Base-by-base conservation (phyloP, 345 rosid genomes). In the Euphorbia pulcherrima region DNA sequence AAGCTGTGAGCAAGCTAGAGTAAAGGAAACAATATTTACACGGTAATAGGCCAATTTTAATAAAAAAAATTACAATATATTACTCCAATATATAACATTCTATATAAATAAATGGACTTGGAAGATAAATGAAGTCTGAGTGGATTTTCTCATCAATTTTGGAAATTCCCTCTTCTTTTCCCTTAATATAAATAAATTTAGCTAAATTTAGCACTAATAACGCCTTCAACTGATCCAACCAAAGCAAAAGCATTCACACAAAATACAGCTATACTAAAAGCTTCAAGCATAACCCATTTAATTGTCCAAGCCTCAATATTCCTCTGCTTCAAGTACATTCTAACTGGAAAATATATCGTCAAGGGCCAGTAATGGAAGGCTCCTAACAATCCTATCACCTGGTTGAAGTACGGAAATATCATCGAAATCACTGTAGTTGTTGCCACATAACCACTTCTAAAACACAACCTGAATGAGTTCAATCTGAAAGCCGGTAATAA, bases 351-450 rank as follows among this genome's bases (percentile, higher is more conserved):
- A 79, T 90, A 83, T 65, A 90, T 87, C 2, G 86, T 69, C 47
- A 90, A 74, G 1, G 97, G 95, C 95, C 93, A 90, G 52, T 88
- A 92, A 35, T 72, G 80, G 28, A 88, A n/a, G 12, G 86, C 97
- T 35, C 93, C 98, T 26, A 90, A 47, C 27, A 85, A 74, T 48
- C 96, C 98, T 6, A 92, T 44, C 24, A 90, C 87, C 71, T 88
- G 86, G 80, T 92, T 90, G 85, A 92, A 92, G 80, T 85, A 90
- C 4, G 97, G 96, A 77, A 92, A 92, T 48, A 83, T 3, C 58
- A 87, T 68, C 5, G 88, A 82, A 8, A 88, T 68, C 2, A 46
- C 72, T 0, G 88, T 88, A 28, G 87, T 83, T 0, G 85, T 74
- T 0, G 74, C 69, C 6, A 88, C 98, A 5, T 84, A 88, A 8